Percentiles rank a stretch among this genome's conserved stretches.
Evolutionary conservation across 257 asterid species (phyloP).

Genomic region (Solanum clarkiae): DNA sequence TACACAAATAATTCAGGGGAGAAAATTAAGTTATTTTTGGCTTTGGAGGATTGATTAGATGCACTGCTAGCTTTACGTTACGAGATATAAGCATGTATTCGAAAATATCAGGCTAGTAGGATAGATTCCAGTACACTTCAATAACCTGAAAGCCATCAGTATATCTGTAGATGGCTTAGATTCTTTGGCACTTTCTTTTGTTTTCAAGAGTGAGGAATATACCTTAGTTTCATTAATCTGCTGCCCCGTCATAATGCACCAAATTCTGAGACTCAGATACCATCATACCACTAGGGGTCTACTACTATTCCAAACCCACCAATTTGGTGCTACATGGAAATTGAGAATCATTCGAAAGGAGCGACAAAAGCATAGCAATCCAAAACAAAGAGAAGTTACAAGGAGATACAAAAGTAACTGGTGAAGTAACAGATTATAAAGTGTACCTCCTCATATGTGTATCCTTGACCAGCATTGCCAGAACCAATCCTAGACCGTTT

Average conservation of each 20-base stretch:
- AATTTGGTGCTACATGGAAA: neutral
- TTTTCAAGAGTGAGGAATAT: neutral
- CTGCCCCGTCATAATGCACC: neutral
- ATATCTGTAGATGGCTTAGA: neutral
- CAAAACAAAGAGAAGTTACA: neutral
- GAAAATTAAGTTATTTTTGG: neutral
- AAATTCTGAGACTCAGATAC: neutral
- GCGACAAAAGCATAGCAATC: neutral
- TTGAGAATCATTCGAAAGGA: neutral
- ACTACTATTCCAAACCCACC: neutral
- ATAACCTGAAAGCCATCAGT: neutral
- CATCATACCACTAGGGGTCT: neutral
- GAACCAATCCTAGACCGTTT: constrained; percentile 87
- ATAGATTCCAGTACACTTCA: neutral
- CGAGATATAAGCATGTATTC: neutral
- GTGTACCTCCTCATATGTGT: constrained; percentile 91
- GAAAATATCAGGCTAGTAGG: neutral
- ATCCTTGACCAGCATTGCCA: constrained; percentile 99
- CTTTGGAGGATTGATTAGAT: neutral
- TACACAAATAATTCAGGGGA: neutral
- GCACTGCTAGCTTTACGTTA: neutral
- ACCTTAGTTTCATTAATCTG: neutral
- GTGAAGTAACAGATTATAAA: neutral
- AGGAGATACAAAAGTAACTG: neutral
- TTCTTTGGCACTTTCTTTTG: neutral